Base-by-base conservation (phyloP, 306 rosid species). In the Argentina anserina region DNA sequence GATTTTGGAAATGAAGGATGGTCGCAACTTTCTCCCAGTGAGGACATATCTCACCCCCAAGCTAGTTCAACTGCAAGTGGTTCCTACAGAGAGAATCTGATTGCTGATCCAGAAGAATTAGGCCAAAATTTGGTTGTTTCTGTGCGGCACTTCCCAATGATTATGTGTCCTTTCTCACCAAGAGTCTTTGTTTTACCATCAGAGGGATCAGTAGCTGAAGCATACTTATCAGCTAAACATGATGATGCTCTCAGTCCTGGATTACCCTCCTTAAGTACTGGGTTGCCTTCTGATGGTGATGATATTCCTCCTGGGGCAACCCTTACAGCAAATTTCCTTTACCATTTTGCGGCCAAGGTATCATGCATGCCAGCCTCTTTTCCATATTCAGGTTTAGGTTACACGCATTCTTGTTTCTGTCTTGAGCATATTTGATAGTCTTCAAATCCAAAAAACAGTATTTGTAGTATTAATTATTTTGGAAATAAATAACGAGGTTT, bases 141-240 rank as follows among this genome's bases (percentile, higher is more conserved):
- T 72, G 92, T 93, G 81, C 80, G 80, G 80, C 98, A 93, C 90
- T 90, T 90, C 78, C 98, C 97, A 63, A 81, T 87, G 93, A 82
- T 90, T 79, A 73, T 93, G 60, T 90, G 93, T 66, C 92, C 98
- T 70, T 81, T 90, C 79, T 90, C 97, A 64, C 98, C 97, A 28
- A 85, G 96, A 85, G 96, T 85, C 78, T 93, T 93, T 89, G 96
- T 93, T 78, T 86, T 93, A 70, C 98, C 98, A 82, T 90, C 97
- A 63, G 87, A 90, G 78, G 98, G 98, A 69, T 85, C 89, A 62
- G 81, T 85, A 79, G 90, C 93, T 56, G 93, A 90, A 82, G 89
- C 98, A 53, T 76, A 70, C 81, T 78, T 93, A 71, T 90, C 97
- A 50, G 62, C 81, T 71, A 82, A 87, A 67, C 89, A 82, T 79